Conservation (phyloP, 352 stramenopile species). For the Globisporangium sylvaticum region DNA sequence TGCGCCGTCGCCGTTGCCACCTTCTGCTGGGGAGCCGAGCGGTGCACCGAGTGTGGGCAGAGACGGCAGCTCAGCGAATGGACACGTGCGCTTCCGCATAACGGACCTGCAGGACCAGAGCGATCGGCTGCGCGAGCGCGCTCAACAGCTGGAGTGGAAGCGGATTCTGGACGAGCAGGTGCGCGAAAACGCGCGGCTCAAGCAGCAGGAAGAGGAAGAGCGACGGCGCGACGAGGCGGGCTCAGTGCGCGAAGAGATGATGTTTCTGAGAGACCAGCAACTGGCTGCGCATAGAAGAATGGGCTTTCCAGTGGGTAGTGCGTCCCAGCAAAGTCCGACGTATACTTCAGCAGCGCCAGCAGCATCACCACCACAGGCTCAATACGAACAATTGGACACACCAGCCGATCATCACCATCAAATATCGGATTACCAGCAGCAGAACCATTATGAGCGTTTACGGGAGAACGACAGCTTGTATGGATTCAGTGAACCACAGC, state of each 20-base stretch:
- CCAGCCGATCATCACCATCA: not conserved
- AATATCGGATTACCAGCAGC: conserved; percentile 17
- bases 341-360: not conserved
- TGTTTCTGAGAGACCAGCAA: conserved; percentile 51
- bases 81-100: conserved; percentile 50
- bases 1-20: not conserved
- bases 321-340: not conserved
- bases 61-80: conserved; percentile 17
- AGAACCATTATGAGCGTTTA: conserved; percentile 2
- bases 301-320: conserved; percentile 3
- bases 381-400: not conserved
- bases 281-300: conserved; percentile 52
- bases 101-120: conserved; percentile 46
- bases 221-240: conserved; percentile 32
- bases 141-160: conserved; percentile 70
- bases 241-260: conserved; percentile 45
- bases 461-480: not conserved
- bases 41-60: not conserved
- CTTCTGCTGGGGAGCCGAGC: conserved; percentile 11
- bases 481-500: not conserved
- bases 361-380: conserved; percentile 12
- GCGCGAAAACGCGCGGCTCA: conserved; percentile 58
- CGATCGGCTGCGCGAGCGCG: conserved; percentile 54
- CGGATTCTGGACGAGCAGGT: conserved; percentile 68
- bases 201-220: conserved; percentile 39